These are phyloP conservation scores for Dryadomyces sulphureus DNA, from an alignment of 2,329 filamentous ascomycete species.

Conservation along the genomic window DNA sequence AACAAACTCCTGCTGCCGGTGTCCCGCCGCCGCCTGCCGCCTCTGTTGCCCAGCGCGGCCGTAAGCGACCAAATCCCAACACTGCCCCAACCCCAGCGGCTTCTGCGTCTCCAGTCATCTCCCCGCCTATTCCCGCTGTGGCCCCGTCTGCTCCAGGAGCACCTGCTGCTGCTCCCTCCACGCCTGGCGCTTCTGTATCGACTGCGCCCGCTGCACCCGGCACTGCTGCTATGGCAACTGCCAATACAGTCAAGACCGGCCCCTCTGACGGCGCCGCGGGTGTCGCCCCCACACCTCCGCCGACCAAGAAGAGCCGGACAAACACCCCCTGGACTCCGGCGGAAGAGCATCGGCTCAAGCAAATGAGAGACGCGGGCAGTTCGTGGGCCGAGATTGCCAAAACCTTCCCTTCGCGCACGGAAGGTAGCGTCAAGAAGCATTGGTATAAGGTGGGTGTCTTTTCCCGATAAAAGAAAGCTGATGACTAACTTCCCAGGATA, in stretches of 20 bases:
- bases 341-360: constrained; percentile 83
- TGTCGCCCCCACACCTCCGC: constrained; percentile 29
- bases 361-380: constrained; percentile 82
- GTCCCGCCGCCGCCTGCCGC: constrained; percentile 14
- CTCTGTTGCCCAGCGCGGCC: constrained; percentile 18
- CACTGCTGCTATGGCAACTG: constrained; percentile 9
- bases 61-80: constrained; percentile 25
- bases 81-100: constrained; percentile 12
- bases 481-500: constrained; percentile 46
- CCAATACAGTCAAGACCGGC: constrained; percentile 9
- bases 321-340: constrained; percentile 97
- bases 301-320: constrained; percentile 85
- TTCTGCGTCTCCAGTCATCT: constrained; percentile 10
- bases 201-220: constrained; percentile 3
- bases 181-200: constrained; percentile 20
- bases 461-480: not conserved
- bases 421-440: constrained; percentile 98
- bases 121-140: constrained; percentile 12
- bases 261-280: constrained; percentile 11
- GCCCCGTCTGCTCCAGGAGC: constrained; percentile 13
- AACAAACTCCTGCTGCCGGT: constrained; percentile 8
- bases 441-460: constrained; percentile 74
- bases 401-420: constrained; percentile 85
- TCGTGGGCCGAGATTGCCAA: constrained; percentile 99
- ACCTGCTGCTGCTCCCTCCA: constrained; percentile 14